A percentile compares a stretch with the other conserved stretches of the same genome.
These are phyloP conservation scores for Hemisphaericaspora nanyangensis DNA, from an alignment of 805 yeast species.

Conservation along the genomic window DNA sequence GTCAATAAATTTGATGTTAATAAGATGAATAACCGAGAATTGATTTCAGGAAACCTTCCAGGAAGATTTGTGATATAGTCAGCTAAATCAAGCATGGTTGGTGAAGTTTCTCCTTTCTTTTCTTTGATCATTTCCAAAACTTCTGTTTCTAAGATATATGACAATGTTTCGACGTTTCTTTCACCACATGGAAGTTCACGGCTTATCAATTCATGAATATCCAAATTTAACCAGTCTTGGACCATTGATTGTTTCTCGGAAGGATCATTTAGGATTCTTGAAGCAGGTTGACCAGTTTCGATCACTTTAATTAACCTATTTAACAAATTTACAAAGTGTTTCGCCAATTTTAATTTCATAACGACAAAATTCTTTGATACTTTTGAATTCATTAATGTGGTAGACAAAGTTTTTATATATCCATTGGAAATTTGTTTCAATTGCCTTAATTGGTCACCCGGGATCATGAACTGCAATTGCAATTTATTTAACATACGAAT, in stretches of 20 bases:
- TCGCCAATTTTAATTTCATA: constrained; percentile 53
- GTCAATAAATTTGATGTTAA: constrained; percentile 53
- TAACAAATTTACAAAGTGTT: constrained; percentile 49
- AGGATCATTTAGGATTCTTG: constrained; percentile 40
- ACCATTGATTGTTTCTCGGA: constrained; percentile 49
- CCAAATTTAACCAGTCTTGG: constrained; percentile 56
- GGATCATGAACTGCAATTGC: constrained; percentile 50
- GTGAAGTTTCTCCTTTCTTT: constrained; percentile 5
- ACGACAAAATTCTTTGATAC: constrained; percentile 49
- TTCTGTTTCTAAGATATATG: constrained; percentile 32
- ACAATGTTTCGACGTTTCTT: constrained; percentile 25
- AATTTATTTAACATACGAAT: constrained; percentile 60
- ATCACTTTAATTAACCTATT: constrained; percentile 52
- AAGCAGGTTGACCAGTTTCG: constrained; percentile 50
- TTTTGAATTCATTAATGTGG: constrained; percentile 27
- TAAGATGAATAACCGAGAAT: constrained; percentile 54
- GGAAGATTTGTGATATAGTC: constrained; percentile 37
- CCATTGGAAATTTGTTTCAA: constrained; percentile 51
- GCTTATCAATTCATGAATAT: constrained; percentile 40
- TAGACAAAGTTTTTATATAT: constrained; percentile 44
- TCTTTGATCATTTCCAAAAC: constrained; percentile 25
- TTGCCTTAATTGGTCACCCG: constrained; percentile 50
- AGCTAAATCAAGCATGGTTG: constrained; percentile 5
- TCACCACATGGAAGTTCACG: constrained; percentile 51
- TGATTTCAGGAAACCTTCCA: constrained; percentile 42